phyloP scores from a whole-genome alignment of 1,284 basidiomycete genomes.

The Tylopilus microsporus region DNA sequence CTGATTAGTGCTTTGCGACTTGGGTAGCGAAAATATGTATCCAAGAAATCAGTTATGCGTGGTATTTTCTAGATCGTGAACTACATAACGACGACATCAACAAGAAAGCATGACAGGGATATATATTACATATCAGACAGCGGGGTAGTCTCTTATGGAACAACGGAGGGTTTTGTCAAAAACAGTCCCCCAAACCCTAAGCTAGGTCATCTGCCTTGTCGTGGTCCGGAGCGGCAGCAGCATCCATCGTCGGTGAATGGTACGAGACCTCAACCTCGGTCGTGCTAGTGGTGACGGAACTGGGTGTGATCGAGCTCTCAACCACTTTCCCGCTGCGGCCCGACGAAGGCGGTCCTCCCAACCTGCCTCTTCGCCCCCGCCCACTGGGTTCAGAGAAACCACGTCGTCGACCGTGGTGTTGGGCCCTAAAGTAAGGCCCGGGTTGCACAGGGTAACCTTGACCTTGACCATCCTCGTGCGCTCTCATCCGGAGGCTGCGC shows the following conservation, averaged over 20 bases:
- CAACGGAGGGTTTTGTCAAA: background rate
- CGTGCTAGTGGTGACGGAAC: background rate
- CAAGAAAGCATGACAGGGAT: conserved; percentile 1
- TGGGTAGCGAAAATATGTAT: conserved; percentile 19
- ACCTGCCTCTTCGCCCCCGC: conserved; percentile 3
- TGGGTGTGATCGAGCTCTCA: background rate
- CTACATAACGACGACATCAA: background rate
- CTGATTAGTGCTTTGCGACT: conserved; percentile 29
- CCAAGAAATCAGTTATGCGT: conserved; percentile 11
- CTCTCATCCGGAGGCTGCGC: conserved; percentile 3
- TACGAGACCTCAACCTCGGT: background rate
- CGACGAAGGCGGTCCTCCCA: background rate
- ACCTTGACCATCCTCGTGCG: background rate
- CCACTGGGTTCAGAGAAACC: conserved; percentile 4
- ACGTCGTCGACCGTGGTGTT: conserved; percentile 3
- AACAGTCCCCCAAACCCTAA: background rate
- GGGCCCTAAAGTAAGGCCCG: background rate
- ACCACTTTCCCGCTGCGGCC: background rate
- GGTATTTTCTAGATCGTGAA: background rate
- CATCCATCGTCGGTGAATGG: background rate
- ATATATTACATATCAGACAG: background rate
- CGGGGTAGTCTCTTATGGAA: background rate
- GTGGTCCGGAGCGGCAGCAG: background rate
- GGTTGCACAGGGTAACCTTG: background rate
- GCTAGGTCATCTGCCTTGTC: background rate